These are phyloP conservation scores for Zygosaccharomyces siamensis DNA, from an alignment of 805 yeast species.

Conservation along the genomic window DNA sequence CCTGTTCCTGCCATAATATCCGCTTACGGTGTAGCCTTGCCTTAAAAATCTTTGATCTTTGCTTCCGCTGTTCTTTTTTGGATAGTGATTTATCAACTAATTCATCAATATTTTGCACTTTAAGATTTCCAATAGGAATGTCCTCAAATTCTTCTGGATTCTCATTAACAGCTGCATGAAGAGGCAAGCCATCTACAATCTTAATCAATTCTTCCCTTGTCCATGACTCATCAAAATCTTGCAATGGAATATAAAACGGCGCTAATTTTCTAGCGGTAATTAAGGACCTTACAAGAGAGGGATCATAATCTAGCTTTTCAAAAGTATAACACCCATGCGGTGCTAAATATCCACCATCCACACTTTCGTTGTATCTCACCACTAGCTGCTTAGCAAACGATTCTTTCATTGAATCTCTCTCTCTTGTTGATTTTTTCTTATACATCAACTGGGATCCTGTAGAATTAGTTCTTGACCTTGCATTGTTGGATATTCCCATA, in stretches of 20 bases:
- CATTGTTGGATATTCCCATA: slow-evolving; percentile 8
- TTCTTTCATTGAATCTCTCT: slow-evolving; percentile 50
- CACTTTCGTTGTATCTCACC: slow-evolving; percentile 60
- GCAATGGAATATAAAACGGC: slow-evolving; percentile 87
- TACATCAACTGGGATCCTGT: slow-evolving; percentile 11
- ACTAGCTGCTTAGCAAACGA: slow-evolving; percentile 52
- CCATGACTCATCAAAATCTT: slow-evolving; percentile 73
- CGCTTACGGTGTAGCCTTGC: slow-evolving; percentile 38
- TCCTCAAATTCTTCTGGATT: slow-evolving; percentile 35
- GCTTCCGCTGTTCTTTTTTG: slow-evolving; percentile 31
- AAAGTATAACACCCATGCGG: slow-evolving; percentile 84
- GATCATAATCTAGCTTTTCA: slow-evolving; percentile 67
- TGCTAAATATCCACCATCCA: slow-evolving; percentile 92
- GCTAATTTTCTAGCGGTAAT: slow-evolving; percentile 70
- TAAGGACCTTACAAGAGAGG: slow-evolving; percentile 63
- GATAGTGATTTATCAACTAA: slow-evolving; percentile 28
- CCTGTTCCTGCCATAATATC: slow-evolving; percentile 48
- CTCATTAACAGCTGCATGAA: slow-evolving; percentile 50
- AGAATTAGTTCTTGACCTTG: slow-evolving; percentile 27
- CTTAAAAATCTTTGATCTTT: slow-evolving; percentile 29
- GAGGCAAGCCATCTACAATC: slow-evolving; percentile 44
- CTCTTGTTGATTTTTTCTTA: slow-evolving; percentile 45
- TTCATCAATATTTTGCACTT: slow-evolving; percentile 26
- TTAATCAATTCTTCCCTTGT: slow-evolving; percentile 59
- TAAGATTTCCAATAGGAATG: slow-evolving; percentile 31